Base-by-base conservation (phyloP, 371 early-diverging fungal species). In the Fennellomyces sp. region DNA sequence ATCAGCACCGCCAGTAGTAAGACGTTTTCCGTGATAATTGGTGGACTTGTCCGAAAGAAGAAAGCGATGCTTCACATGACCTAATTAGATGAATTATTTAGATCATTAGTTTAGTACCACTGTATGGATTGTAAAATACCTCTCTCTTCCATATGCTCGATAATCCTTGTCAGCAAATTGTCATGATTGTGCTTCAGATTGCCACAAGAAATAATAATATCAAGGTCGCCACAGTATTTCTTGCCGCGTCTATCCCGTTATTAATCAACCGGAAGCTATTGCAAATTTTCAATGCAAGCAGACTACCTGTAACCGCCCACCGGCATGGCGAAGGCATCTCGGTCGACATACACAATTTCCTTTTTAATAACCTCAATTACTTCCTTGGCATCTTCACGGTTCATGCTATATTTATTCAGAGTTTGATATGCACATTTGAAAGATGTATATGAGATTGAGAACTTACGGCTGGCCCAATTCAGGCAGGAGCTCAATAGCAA, bases 241-340 rank as follows among this genome's bases (percentile, higher is more conserved):
- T 83, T 85, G 0, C 85, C 85, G 8, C 85, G 59, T 36, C 80
- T 75, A 59, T 25, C 39, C 2, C 54, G 23, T n/a, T 2, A 25
- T 26, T 26, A 30, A n/a, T 52, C n/a, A n/a, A n/a, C n/a, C n/a
- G n/a, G 6, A 7, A 8, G 45, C n/a, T 28, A 6, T 17, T n/a
- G n/a, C n/a, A n/a, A n/a, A n/a, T n/a, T n/a, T n/a, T n/a, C n/a
- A n/a, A n/a, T n/a, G n/a, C n/a, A n/a, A n/a, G n/a, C n/a, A n/a
- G n/a, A n/a, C n/a, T 58, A 74, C 68, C 71, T 65, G 41, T 81
- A 85, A 6, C 85, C 85, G 3, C 85, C 85, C 31, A 81, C 81
- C 28, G 78, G 73, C 13, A 56, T 63, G 10, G 73, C 35, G 10
- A 58, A 55, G 33, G 60, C 67, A 7, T 70, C 48, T 0, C 61